Evolutionary conservation across 2,329 filamentous ascomycete species (phyloP), one percentile per base, ranked within the genome.

Genomic region (Escovopsis sp.): DNA sequence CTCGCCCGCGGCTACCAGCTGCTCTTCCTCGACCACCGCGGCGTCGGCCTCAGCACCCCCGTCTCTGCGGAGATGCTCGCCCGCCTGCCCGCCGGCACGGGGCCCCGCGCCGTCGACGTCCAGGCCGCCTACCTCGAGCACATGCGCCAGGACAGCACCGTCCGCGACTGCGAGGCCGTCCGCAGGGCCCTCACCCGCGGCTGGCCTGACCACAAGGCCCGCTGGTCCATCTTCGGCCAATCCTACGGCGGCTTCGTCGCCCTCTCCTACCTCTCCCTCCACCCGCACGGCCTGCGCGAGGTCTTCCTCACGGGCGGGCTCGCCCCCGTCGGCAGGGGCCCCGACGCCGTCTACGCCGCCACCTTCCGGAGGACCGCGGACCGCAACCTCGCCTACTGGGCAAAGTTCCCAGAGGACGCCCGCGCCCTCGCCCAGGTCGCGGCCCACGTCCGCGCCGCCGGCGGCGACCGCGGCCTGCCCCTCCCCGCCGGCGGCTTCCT

Each of bases 211-310:
- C 74, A 81, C 38, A 78, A 82, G 56, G 74, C 78, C 57, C 79
- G 80, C 56, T 95, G 88, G 89, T 82, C 79, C 44, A 72, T 91
- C 27, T 81, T 94, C 47, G 89, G 89, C 8, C 89, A 95, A 63
- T 88, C 81, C 13, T 96, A 94, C 59, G 89, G 89, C 33, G 89
- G 89, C 1, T 95, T 94, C 60, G 84, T 87, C 54, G 72, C 71
- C 38, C 68, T 86, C 30, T 89, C 82, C 7, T 96, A 95, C 58
- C 72, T 96, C 13, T 91, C 83, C 2, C 78, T 84, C 57, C 79
- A 75, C 51, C 84, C 85, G 0, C 72, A 86, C 43, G 82, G 83
- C 1, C 62, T 96, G 20, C 76, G 78, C 27, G 89, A 96, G 63
- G 76, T 77, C 20, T 96, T 94, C 56, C 69, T 88, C 30, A 84